Conservation (phyloP, 306 rosid genomes). For the Corylus americana region DNA sequence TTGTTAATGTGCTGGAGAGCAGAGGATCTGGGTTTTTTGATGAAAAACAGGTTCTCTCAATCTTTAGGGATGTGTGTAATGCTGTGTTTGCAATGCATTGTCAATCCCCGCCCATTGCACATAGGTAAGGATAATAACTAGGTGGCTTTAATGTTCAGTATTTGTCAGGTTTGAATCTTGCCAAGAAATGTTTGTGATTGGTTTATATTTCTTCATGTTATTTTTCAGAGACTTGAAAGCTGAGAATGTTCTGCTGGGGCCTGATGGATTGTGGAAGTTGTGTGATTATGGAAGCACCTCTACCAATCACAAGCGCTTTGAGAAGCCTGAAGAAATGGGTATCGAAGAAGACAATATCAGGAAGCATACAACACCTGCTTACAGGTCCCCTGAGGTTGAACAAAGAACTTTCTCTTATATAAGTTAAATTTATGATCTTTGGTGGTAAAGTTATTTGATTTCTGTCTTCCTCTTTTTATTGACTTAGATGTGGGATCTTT, state of each 20-base stretch:
- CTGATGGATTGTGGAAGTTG: slow-evolving; percentile 91
- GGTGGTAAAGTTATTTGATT: slow-evolving; percentile 16
- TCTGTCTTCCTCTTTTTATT: slow-evolving; percentile 23
- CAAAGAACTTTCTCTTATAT: slow-evolving; percentile 22
- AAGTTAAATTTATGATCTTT: neutral
- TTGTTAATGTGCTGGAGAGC: slow-evolving; percentile 85
- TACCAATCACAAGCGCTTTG: slow-evolving; percentile 90
- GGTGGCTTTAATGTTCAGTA: neutral
- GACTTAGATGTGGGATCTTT: slow-evolving; percentile 95
- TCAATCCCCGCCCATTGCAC: slow-evolving; percentile 90
- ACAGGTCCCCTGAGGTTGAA: slow-evolving; percentile 90
- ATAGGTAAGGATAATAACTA: slow-evolving; percentile 55
- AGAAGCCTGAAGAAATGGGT: slow-evolving; percentile 98
- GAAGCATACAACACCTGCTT: slow-evolving; percentile 97
- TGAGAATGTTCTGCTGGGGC: slow-evolving; percentile 72
- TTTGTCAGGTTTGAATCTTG: slow-evolving; percentile 9
- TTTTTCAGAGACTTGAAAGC: slow-evolving; percentile 88
- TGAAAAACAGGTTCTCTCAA: slow-evolving; percentile 73
- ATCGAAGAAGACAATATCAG: slow-evolving; percentile 98
- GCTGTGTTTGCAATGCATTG: slow-evolving; percentile 97
- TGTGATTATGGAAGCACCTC: slow-evolving; percentile 98
- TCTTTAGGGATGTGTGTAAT: slow-evolving; percentile 90
- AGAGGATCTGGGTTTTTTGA: slow-evolving; percentile 87
- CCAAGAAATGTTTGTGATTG: neutral
- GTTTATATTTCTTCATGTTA: slow-evolving; percentile 9